These are phyloP conservation scores for Leccinum disarticulatum DNA, from an alignment of 768 basidiomycete genomes.

Conservation along the genomic window DNA sequence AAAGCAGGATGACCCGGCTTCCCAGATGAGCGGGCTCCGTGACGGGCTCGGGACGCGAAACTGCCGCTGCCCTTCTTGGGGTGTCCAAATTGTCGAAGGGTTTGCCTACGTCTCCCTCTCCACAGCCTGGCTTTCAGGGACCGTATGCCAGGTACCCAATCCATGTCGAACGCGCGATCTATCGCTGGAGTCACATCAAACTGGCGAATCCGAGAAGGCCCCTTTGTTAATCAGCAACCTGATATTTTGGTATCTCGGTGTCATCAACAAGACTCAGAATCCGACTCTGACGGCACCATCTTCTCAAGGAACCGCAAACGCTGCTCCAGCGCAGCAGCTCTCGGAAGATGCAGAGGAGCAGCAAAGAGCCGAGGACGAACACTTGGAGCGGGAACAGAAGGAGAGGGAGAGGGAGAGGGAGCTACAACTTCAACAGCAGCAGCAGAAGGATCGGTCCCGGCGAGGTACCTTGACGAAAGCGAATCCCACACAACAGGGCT, in stretches of 20 bases:
- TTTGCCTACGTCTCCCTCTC: slow-evolving; percentile 60
- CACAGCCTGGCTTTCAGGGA: slow-evolving; percentile 40
- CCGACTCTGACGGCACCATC: slow-evolving; percentile 39
- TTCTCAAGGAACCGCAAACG: slow-evolving; percentile 27
- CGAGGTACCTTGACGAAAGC: slow-evolving; percentile 68
- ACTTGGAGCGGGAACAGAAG: slow-evolving; percentile 49
- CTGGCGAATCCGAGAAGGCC: slow-evolving; percentile 95
- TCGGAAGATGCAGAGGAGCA: slow-evolving; percentile 42
- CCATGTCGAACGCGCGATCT: slow-evolving; percentile 97
- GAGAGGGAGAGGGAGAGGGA: slow-evolving; percentile 33
- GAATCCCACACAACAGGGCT: slow-evolving; percentile 44
- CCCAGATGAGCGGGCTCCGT: slow-evolving; percentile 33
- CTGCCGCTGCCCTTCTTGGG: slow-evolving; percentile 84
- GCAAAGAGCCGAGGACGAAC: slow-evolving; percentile 42
- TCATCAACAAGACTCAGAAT: slow-evolving; percentile 88
- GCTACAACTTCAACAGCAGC: slow-evolving; percentile 34
- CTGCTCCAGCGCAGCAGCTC: slow-evolving; percentile 27
- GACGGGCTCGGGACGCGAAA: slow-evolving; percentile 71
- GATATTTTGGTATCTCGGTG: slow-evolving; percentile 99
- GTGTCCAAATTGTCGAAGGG: slow-evolving; percentile 77
- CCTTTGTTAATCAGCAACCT: slow-evolving; percentile 85
- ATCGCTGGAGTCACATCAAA: slow-evolving; percentile 97
- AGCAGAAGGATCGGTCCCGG: slow-evolving; percentile 41
- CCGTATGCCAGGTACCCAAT: slow-evolving; percentile 87
- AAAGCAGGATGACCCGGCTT: slow-evolving; percentile 74